Base-by-base conservation (phyloP, 352 stramenopile species). In the Pythium oligandrum region DNA sequence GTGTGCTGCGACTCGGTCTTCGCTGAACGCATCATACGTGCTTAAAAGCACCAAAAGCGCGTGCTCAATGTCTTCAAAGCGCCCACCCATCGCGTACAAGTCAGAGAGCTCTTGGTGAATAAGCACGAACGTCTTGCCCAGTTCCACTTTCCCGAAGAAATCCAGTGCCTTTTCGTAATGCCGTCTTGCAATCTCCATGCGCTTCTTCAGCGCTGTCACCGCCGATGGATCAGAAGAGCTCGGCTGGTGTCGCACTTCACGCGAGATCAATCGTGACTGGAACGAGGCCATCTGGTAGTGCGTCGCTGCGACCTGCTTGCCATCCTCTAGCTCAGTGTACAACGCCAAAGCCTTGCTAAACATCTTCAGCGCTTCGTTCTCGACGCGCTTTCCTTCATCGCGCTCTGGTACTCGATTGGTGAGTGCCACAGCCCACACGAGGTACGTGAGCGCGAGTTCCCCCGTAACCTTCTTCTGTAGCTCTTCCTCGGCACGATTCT, bases 281-380 rank as follows among this genome's bases (percentile, higher is more conserved):
- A 88, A 95, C 3, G 78, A 87, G 3, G 84, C 84, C 47, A 95
- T 88, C 50, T 95, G 84, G 51, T 95, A 95, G 51, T 95, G 82
- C 7, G 82, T 91, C 10, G 84, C 76, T 4, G 82, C 84, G 3
- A 71, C 59, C 57, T 95, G 84, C 62, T 91, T 91, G 40, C 52
- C 39, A 46, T 93, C 82, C 4, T 55, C 63, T 8, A 95, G 59
- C 53, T 95, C 82, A 2, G 66, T 63, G 55, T 95, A 95, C 38
- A 95, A 49, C 9, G 81, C 71, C 32, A 95, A 51, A 12, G 84
- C 78, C 44, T 81, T 88, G 52, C 82, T 84, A 40, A 93, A 93
- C 31, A 78, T 70, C 48, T 70, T 78, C 44, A 78, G 64, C 0
- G 67, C 67, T 37, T 83, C 70, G 32, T 79, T 76, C 44, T 82